Percentiles rank a stretch among this genome's conserved stretches.
Conservation (phyloP, 805 yeast species). For the Metschnikowia hibisci region DNA sequence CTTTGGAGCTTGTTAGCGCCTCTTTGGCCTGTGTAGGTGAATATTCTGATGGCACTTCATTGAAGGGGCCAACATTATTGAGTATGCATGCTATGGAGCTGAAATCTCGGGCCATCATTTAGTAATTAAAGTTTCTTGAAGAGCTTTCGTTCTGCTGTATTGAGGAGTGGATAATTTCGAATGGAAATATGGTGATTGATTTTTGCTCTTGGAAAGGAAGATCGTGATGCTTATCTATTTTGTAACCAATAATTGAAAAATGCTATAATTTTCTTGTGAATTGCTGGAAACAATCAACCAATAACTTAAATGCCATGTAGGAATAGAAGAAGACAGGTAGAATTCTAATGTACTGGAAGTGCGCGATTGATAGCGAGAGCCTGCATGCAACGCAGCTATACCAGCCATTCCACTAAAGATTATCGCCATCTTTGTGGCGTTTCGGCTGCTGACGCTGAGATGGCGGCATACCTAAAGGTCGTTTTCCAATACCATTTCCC, state of each 20-base stretch:
- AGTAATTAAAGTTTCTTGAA: no score
- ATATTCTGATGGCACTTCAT: conserved; percentile 37
- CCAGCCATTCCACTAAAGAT: not conserved
- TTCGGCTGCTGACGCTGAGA: conserved; percentile 25
- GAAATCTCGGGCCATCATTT: conserved; percentile 10
- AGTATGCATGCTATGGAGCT: conserved; percentile 22
- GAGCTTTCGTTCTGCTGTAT: not conserved
- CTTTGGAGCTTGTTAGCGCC: conserved; percentile 22
- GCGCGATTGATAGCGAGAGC: not conserved
- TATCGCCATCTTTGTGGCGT: conserved; percentile 20
- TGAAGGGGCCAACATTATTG: conserved; percentile 33
- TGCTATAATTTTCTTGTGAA: no score
- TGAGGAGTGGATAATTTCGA: not conserved
- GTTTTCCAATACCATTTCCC: conserved; percentile 17
- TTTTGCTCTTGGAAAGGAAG: no score
- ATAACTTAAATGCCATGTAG: no score
- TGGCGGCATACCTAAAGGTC: conserved; percentile 35
- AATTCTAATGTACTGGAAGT: not conserved
- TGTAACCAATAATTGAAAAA: no score
- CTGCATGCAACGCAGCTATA: no score
- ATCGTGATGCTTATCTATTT: no score
- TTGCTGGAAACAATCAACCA: no score
- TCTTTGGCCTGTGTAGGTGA: conserved; percentile 18
- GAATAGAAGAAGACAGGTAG: no score
- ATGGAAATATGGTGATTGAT: no score